A percentile compares a stretch with the other conserved stretches of the same genome.
phyloP scores from a whole-genome alignment of 768 basidiomycete species.

The Albatrellus ellisii region DNA sequence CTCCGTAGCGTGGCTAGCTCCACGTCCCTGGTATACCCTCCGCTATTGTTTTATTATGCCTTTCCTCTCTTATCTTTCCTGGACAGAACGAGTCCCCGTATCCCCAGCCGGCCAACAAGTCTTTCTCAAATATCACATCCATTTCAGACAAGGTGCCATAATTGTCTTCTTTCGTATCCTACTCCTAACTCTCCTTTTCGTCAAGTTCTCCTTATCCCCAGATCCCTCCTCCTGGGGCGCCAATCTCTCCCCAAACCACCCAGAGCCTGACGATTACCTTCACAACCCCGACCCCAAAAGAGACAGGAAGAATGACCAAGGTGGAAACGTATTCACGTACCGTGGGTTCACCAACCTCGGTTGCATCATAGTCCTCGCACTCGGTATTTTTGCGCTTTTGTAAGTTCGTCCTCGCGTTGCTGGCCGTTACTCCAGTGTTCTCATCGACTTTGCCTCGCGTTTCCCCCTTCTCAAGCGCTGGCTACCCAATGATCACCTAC shows the following conservation, averaged over 20 bases:
- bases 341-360: constrained; percentile 30
- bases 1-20: constrained; percentile 14
- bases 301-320: constrained; percentile 20
- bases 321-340: constrained; percentile 25
- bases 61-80: background rate
- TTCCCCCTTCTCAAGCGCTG: too few species aligned
- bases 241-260: constrained; percentile 9
- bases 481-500: constrained; percentile 24
- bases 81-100: constrained; percentile 5
- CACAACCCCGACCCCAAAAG: constrained; percentile 22
- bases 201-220: constrained; percentile 16
- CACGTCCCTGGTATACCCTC: constrained; percentile 11
- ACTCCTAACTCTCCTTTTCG: background rate
- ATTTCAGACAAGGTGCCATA: background rate
- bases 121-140: background rate
- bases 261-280: constrained; percentile 20
- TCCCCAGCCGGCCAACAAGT: background rate
- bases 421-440: constrained; percentile 16
- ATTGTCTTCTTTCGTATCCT: background rate
- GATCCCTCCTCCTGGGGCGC: constrained; percentile 21
- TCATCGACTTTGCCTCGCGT: too few species aligned
- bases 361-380: constrained; percentile 16
- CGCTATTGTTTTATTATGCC: constrained; percentile 5
- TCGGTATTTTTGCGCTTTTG: constrained; percentile 8
- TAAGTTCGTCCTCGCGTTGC: constrained; percentile 4